These are phyloP conservation scores for Citrus reticulata DNA, from an alignment of 345 rosid genomes.

Conservation along the genomic window DNA sequence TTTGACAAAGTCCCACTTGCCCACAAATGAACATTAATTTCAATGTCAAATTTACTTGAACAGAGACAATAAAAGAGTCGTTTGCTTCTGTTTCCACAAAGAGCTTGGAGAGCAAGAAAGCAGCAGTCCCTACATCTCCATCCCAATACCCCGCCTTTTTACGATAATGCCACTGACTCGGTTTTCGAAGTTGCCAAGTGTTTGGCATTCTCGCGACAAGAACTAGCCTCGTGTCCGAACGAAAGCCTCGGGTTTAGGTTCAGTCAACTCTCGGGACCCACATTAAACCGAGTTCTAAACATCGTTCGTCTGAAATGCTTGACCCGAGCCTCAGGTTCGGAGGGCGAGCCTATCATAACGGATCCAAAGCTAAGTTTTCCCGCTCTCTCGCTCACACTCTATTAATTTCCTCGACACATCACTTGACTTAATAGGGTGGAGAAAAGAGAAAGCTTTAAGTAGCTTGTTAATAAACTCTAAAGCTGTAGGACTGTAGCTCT, in stretches of 20 bases:
- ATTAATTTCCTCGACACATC: neutral
- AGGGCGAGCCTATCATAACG: slow-evolving; percentile 13
- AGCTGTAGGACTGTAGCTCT: neutral
- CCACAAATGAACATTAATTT: too few relatives aligned
- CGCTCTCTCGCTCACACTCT: slow-evolving; percentile 31
- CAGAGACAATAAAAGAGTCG: too few relatives aligned
- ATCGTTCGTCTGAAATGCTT: slow-evolving; percentile 17
- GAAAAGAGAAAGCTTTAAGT: slow-evolving; percentile 7
- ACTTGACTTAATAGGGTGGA: slow-evolving; percentile 40
- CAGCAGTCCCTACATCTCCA: slow-evolving; percentile 9
- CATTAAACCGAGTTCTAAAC: neutral
- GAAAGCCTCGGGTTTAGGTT: slow-evolving; percentile 22
- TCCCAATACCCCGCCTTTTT: neutral
- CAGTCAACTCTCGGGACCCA: slow-evolving; percentile 39
- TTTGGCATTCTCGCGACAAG: slow-evolving; percentile 5
- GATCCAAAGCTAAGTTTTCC: slow-evolving; percentile 28
- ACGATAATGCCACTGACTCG: slow-evolving; percentile 34
- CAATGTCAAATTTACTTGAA: too few relatives aligned
- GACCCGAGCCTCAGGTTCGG: slow-evolving; percentile 35
- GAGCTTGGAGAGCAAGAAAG: slow-evolving; percentile 55
- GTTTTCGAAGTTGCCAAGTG: slow-evolving; percentile 23
- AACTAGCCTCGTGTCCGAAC: slow-evolving; percentile 26
- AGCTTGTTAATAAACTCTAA: slow-evolving; percentile 5
- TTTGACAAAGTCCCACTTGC: too few relatives aligned
- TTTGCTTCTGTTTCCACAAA: neutral